phyloP scores from a whole-genome alignment of 2,329 filamentous ascomycete genomes.

The Sarocladiaceae sp. region DNA sequence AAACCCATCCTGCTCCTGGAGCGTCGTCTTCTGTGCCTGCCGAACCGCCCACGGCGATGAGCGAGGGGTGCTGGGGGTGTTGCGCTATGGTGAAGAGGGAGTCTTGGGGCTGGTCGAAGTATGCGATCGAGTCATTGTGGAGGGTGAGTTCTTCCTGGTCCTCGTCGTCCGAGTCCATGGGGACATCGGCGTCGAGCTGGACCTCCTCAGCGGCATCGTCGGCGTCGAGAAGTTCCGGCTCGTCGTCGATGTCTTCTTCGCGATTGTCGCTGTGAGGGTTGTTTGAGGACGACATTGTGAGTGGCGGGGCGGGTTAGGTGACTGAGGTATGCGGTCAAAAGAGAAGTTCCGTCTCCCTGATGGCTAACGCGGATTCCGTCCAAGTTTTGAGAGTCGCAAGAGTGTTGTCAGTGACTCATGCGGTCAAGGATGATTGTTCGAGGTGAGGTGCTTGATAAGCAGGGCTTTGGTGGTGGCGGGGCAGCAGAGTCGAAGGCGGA shows the following conservation, averaged over 20 bases:
- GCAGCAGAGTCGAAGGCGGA: slow-evolving; percentile 4
- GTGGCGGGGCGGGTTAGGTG: background rate
- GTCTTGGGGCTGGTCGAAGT: slow-evolving; percentile 88
- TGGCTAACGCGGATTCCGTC: background rate
- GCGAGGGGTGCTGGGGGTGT: slow-evolving; percentile 72
- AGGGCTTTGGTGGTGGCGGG: slow-evolving; percentile 3
- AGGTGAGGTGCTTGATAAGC: slow-evolving; percentile 8
- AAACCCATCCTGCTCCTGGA: slow-evolving; percentile 78
- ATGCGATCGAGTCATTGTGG: slow-evolving; percentile 88
- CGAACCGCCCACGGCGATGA: slow-evolving; percentile 82
- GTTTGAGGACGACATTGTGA: slow-evolving; percentile 7
- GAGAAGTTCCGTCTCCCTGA: background rate
- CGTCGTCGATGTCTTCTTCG: slow-evolving; percentile 38
- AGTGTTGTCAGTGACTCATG: no score
- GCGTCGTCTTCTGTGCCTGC: slow-evolving; percentile 55
- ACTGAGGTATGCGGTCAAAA: background rate
- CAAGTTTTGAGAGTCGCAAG: background rate
- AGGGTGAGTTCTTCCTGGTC: slow-evolving; percentile 66
- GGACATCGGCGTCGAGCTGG: slow-evolving; percentile 60
- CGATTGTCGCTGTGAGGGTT: slow-evolving; percentile 12
- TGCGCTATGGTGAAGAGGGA: slow-evolving; percentile 94
- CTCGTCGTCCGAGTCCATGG: slow-evolving; percentile 75
- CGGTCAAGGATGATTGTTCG: no score
- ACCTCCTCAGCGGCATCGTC: slow-evolving; percentile 79
- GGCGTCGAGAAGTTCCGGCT: slow-evolving; percentile 69